Base-by-base conservation (phyloP, 2,329 filamentous ascomycete genomes). In the Talaromyces marneffei region DNA sequence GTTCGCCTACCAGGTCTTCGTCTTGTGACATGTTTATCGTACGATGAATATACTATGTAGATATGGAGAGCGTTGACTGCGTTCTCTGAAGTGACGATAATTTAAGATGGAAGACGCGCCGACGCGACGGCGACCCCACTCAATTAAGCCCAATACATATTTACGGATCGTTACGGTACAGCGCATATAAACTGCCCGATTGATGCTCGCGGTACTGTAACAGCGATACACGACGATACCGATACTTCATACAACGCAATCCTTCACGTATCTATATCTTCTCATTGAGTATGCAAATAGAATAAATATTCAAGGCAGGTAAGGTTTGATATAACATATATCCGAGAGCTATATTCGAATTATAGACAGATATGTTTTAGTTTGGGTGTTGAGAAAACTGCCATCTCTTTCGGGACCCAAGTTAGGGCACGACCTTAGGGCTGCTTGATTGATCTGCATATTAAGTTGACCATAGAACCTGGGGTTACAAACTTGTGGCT, bases 1-100 rank as follows among this genome's bases (percentile, higher is more conserved):
- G 87, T 39, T 85, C 82, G 61, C 80, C 81, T 27, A 83, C 79
- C 25, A 79, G 69, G 39, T 88, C 84, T 54, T 87, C 82, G 25
- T 69, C 61, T 37, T 71, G 27, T 10, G 62, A 62, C 56, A 65
- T 61, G n/a, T 52, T 54, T 55, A 31, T 35, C 12, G 33, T 16
- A 33, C 33, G 18, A 7, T 27, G 14, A 4, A 5, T 55, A 20
- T 48, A 0, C 44, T 10, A 3, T 8, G 44, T n/a, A 27, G 12
- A 3, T 39, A 27, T 27, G 4, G 14, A 33, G 9, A 33, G 35
- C 2, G 10, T 2, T 23, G 52, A 40, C 14, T 16, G 23, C 18
- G 33, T 8, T 50, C 27, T 6, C 12, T 12, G 52, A 5, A 20
- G 33, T 25, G 31, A 25, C 33, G 52, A 55, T 39, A n/a, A 16